These are phyloP conservation scores for Coprinopsis strossmayeri DNA, from an alignment of 768 basidiomycete species.

Conservation along the genomic window DNA sequence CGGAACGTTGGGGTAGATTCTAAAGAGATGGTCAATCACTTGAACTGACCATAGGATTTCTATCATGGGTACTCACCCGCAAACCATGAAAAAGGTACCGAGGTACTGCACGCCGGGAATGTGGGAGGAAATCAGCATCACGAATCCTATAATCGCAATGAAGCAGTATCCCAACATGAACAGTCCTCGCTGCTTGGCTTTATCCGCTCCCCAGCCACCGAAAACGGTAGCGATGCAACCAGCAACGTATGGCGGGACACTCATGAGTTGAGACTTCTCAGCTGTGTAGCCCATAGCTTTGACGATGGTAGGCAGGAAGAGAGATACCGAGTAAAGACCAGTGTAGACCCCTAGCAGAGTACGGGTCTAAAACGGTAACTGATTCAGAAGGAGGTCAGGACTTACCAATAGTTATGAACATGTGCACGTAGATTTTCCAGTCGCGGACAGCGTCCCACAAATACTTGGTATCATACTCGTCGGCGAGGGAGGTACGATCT, in stretches of 20 bases:
- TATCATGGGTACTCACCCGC: conserved; percentile 17
- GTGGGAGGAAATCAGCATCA: conserved; percentile 21
- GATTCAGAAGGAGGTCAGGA: background rate
- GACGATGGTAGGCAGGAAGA: conserved; percentile 27
- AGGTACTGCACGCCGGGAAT: conserved; percentile 23
- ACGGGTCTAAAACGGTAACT: background rate
- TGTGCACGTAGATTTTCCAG: conserved; percentile 29
- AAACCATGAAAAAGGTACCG: conserved; percentile 24
- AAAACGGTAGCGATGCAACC: conserved; percentile 22
- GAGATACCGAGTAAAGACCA: conserved; percentile 25
- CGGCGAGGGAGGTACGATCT: conserved; percentile 21
- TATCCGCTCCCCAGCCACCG: conserved; percentile 20
- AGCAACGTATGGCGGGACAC: conserved; percentile 24
- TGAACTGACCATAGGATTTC: background rate
- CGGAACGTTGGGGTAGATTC: conserved; percentile 27
- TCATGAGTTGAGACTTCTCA: conserved; percentile 25
- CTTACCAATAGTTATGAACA: conserved; percentile 25
- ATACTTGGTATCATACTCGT: conserved; percentile 23
- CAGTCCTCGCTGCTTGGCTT: conserved; percentile 18
- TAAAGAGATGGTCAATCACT: conserved; percentile 10
- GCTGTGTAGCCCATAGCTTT: conserved; percentile 23
- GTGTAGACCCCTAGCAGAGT: conserved; percentile 21
- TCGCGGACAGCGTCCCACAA: conserved; percentile 22
- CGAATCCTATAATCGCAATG: conserved; percentile 20
- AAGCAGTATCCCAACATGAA: conserved; percentile 24